phyloP scores from a whole-genome alignment of 257 asterid genomes.

The Orobanche coerulescens region DNA sequence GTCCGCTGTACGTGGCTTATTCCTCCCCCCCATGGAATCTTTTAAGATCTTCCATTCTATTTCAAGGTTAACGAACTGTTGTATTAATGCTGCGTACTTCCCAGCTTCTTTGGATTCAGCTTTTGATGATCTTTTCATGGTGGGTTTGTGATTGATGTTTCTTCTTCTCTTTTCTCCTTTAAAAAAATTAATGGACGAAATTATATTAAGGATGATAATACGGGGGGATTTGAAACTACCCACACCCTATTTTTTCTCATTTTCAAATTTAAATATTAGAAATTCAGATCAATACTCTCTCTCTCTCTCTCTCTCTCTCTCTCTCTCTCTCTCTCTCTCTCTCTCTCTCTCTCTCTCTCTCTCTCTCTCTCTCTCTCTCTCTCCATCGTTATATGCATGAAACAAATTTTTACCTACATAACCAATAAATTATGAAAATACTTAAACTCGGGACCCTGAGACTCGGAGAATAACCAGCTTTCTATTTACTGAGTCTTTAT shows the following conservation, averaged over 20 bases:
- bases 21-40: slow-evolving; percentile 1
- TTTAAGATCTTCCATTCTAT: slow-evolving; percentile 23
- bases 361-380: too few species aligned
- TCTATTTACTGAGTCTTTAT: too few species aligned
- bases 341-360: too few species aligned
- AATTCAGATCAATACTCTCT: not conserved
- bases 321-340: too few species aligned
- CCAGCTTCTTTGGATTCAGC: slow-evolving; percentile 20
- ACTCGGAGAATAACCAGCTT: too few species aligned
- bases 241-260: slow-evolving; percentile 23
- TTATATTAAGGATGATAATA: slow-evolving; percentile 4
- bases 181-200: not conserved
- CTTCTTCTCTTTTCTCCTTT: slow-evolving; percentile 1
- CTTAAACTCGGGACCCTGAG: too few species aligned
- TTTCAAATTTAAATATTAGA: slow-evolving; percentile 19
- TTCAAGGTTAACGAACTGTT: slow-evolving; percentile 20
- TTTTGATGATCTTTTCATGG: slow-evolving; percentile 30
- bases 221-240: slow-evolving; percentile 18
- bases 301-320: too few species aligned
- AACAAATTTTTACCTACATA: too few species aligned
- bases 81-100: slow-evolving; percentile 20
- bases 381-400: too few species aligned
- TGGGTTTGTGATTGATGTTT: slow-evolving; percentile 2
- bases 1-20: slow-evolving; percentile 5
- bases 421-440: too few species aligned